Evolutionary conservation across 352 stramenopile species (phyloP).

Genomic region (Phytophthora crassamura): DNA sequence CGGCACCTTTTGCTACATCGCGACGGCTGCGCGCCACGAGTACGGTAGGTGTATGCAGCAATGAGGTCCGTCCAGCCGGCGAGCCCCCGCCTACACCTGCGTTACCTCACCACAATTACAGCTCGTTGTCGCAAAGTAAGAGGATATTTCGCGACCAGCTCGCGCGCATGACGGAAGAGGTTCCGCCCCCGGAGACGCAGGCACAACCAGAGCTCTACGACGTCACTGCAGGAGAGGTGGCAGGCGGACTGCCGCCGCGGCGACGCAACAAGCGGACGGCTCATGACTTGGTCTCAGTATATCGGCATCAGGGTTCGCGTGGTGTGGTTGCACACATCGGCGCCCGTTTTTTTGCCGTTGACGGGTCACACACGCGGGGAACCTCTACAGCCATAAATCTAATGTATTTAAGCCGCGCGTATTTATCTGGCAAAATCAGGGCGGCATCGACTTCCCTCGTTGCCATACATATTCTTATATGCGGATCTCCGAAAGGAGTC

Average conservation of each 20-base stretch:
- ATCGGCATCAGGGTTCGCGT: slow-evolving; percentile 5
- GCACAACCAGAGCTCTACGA: too few species aligned
- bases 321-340: slow-evolving; percentile 24
- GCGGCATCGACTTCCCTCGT: neutral
- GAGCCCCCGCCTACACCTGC: slow-evolving; percentile 6
- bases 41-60: slow-evolving; percentile 7
- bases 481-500: slow-evolving; percentile 30
- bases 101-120: neutral
- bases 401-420: neutral
- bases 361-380: slow-evolving; percentile 11
- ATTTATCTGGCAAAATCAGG: neutral
- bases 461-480: slow-evolving; percentile 18
- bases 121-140: neutral
- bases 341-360: slow-evolving; percentile 17
- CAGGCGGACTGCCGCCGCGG: too few species aligned
- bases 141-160: slow-evolving; percentile 17
- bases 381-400: slow-evolving; percentile 24
- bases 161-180: neutral
- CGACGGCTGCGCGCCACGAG: too few species aligned
- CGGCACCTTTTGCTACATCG: slow-evolving; percentile 13
- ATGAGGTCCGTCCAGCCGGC: neutral
- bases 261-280: slow-evolving; percentile 23
- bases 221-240: too few species aligned
- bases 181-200: neutral
- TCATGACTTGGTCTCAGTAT: slow-evolving; percentile 19